Base-by-base conservation (phyloP, 2,329 filamentous ascomycete genomes). In the Fusarium algeriense region DNA sequence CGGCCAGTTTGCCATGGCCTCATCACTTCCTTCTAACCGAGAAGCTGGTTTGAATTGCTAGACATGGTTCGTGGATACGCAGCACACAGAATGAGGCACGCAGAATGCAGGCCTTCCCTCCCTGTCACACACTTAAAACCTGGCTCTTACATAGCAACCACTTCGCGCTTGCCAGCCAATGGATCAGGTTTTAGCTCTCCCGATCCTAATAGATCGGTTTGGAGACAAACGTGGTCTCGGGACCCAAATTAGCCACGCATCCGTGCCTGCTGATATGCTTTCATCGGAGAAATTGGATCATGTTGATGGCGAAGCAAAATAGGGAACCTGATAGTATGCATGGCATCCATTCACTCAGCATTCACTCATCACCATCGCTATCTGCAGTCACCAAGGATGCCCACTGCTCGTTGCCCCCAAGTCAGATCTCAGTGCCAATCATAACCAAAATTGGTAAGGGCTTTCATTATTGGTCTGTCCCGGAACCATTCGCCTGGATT, bases 401-500 rank as follows among this genome's bases (percentile, higher is more conserved):
- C 58, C 45, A 34, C 20, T 46, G n/a, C 30, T 23, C 11, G 37
- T n/a, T 43, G 28, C 35, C 4, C 30, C 43, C 23, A 38, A 32
- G 43, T 71, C 48, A 73, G 70, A 75, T 76, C 67, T 68, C 20
- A 59, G 53, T 61, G 59, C 64, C 73, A 76, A 76, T 76, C 73
- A 72, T 59, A 41, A 34, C 56, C 32, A 61, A 37, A 62, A 45
- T 49, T 44, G 56, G 54, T 49, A 60, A 63, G 63, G 67, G 64
- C 41, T 61, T 74, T 75, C 73, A 74, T 62, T 61, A 54, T 60
- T 72, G 64, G 48, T 48, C 52, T 45, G 64, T 68, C 61, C 73
- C 71, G 55, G 75, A 77, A 76, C 75, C 75, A 75, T 74, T 73
- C 70, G 67, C 53, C 58, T 75, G 75, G 73, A 77, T 8, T 30